Percentiles rank a stretch among this genome's conserved stretches.
Evolutionary conservation across 345 rosid species (phyloP).

Genomic region (Euphorbia pulcherrima): DNA sequence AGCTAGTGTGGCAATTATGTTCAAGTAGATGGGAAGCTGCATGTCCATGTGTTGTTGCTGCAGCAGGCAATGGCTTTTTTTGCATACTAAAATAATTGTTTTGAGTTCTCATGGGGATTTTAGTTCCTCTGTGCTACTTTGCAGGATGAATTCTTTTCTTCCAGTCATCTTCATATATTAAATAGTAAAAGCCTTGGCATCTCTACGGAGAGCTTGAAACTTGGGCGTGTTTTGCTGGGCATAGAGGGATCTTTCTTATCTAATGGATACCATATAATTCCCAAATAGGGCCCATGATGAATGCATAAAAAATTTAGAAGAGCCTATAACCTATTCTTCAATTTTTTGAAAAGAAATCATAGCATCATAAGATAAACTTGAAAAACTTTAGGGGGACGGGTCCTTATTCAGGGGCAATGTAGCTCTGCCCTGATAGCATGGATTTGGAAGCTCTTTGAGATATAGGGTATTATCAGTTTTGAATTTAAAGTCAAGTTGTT

Average conservation of each 20-base stretch:
- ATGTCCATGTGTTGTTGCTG: not conserved
- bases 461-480: not conserved
- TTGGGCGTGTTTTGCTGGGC: not conserved
- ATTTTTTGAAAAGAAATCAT: not conserved
- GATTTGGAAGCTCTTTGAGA: not conserved
- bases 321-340: not conserved
- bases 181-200: not conserved
- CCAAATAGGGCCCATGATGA: too few species aligned
- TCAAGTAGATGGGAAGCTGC: not conserved
- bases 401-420: not conserved
- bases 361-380: not conserved
- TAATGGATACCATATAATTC: not conserved
- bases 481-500: not conserved
- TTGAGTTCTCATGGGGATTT: not conserved
- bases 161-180: not conserved
- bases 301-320: not conserved
- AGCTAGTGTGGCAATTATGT: not conserved
- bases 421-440: not conserved
- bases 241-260: not conserved
- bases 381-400: not conserved
- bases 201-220: not conserved
- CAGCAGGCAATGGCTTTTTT: not conserved
- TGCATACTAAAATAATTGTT: not conserved
- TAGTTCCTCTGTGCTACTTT: not conserved
- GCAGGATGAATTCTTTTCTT: too few species aligned